These are phyloP conservation scores for Podaxis sp. DNA, from an alignment of 768 basidiomycete species.

Conservation along the genomic window DNA sequence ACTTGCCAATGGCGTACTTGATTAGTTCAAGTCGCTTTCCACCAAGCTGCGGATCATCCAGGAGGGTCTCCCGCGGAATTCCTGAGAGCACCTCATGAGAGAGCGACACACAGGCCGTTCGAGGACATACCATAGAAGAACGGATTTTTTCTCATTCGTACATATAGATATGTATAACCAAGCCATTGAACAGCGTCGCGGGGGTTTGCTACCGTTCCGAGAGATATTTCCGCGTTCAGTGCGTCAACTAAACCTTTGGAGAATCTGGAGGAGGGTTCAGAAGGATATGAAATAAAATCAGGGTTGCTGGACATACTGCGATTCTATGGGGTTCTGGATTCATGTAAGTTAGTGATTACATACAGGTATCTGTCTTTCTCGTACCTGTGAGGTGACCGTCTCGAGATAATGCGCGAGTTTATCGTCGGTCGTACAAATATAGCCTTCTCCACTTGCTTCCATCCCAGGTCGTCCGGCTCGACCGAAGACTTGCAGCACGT, in stretches of 20 bases:
- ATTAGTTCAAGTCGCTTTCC: conserved; percentile 70
- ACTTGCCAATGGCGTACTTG: conserved; percentile 57
- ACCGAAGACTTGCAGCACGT: conserved; percentile 97
- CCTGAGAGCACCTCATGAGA: conserved; percentile 42
- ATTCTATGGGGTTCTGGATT: conserved; percentile 88
- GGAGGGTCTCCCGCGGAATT: conserved; percentile 62
- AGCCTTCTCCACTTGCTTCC: conserved; percentile 93
- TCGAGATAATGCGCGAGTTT: conserved; percentile 90
- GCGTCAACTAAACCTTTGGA: conserved; percentile 82
- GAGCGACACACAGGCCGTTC: neutral
- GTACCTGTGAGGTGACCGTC: conserved; percentile 81
- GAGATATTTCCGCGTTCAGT: conserved; percentile 91
- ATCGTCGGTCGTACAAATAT: conserved; percentile 93
- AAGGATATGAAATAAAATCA: conserved; percentile 9
- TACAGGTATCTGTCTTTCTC: conserved; percentile 15
- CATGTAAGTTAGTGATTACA: conserved; percentile 2
- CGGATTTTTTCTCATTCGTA: conserved; percentile 92
- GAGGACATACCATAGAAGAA: conserved; percentile 67
- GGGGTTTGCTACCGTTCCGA: conserved; percentile 89
- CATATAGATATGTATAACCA: conserved; percentile 95
- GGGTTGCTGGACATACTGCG: conserved; percentile 58
- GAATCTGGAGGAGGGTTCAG: conserved; percentile 47
- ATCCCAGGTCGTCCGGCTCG: conserved; percentile 88
- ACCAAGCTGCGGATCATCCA: conserved; percentile 72
- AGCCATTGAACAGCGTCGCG: conserved; percentile 91